phyloP scores from a whole-genome alignment of 2,329 filamentous ascomycete genomes.

The Clonostachys sp. region DNA sequence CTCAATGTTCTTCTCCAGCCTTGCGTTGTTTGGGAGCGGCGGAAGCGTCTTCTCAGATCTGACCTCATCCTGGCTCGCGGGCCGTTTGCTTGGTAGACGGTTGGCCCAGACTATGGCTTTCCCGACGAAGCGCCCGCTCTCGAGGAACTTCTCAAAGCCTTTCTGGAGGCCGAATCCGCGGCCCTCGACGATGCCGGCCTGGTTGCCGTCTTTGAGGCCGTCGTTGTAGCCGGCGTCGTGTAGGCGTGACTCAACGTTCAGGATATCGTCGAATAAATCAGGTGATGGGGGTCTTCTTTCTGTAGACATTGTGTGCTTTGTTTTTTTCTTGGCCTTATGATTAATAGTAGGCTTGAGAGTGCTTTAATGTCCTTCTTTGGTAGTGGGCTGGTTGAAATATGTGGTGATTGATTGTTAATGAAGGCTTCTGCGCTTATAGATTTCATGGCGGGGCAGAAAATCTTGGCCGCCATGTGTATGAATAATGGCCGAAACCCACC shows the following conservation, averaged over 20 bases:
- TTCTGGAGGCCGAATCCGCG: conserved; percentile 87
- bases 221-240: conserved; percentile 78
- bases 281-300: no score
- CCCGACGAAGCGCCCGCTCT: conserved; percentile 74
- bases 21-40: conserved; percentile 49
- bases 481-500: no score
- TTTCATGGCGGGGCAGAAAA: no score
- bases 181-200: conserved; percentile 80
- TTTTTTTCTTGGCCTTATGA: no score
- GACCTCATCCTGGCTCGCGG: background rate
- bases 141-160: conserved; percentile 87
- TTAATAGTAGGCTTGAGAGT: no score
- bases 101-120: conserved; percentile 81
- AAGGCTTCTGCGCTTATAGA: background rate
- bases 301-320: no score
- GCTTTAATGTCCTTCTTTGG: no score
- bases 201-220: conserved; percentile 70
- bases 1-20: conserved; percentile 73
- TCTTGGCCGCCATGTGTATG: no score
- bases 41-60: conserved; percentile 9
- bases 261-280: conserved; percentile 51
- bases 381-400: background rate
- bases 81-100: conserved; percentile 41
- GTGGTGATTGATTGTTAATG: background rate
- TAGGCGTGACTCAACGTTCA: conserved; percentile 63